These are phyloP conservation scores for Mycena filopes DNA, from an alignment of 768 basidiomycete genomes.

Conservation along the genomic window DNA sequence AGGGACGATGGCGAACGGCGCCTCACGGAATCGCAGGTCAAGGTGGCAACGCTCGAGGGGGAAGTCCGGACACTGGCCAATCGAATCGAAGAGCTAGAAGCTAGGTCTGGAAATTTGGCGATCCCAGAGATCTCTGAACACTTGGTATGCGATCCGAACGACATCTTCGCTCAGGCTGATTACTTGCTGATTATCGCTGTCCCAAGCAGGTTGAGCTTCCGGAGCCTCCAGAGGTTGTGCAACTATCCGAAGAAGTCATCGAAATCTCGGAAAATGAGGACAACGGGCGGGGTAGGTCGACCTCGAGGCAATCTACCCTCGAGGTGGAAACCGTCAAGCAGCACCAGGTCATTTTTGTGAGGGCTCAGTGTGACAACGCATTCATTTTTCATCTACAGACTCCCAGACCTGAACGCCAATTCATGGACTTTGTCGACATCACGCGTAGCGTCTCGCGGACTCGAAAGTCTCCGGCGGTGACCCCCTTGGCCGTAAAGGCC, in stretches of 20 bases:
- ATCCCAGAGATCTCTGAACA: too few relatives aligned
- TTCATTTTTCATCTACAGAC: neutral
- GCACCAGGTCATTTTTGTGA: neutral
- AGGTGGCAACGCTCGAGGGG: conserved; percentile 6
- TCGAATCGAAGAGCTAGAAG: conserved; percentile 4
- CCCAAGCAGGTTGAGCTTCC: neutral
- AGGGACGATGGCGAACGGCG: conserved; percentile 14
- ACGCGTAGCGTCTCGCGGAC: neutral
- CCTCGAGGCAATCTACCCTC: neutral
- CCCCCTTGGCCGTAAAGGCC: too few relatives aligned
- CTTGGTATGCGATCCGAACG: too few relatives aligned
- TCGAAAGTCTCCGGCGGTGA: too few relatives aligned
- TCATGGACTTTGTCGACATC: conserved; percentile 10
- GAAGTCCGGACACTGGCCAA: neutral
- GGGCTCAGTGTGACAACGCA: neutral
- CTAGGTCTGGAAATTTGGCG: neutral
- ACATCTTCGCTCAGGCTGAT: neutral
- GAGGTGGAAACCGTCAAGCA: neutral
- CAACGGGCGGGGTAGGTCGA: neutral
- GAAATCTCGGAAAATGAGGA: conserved; percentile 25
- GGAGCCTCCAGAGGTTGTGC: neutral
- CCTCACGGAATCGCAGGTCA: conserved; percentile 1
- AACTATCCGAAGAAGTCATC: neutral
- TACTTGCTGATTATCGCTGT: neutral
- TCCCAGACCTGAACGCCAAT: neutral